These are phyloP conservation scores for Cytospora schulzeri DNA, from an alignment of 2,329 filamentous ascomycete species.

Conservation along the genomic window DNA sequence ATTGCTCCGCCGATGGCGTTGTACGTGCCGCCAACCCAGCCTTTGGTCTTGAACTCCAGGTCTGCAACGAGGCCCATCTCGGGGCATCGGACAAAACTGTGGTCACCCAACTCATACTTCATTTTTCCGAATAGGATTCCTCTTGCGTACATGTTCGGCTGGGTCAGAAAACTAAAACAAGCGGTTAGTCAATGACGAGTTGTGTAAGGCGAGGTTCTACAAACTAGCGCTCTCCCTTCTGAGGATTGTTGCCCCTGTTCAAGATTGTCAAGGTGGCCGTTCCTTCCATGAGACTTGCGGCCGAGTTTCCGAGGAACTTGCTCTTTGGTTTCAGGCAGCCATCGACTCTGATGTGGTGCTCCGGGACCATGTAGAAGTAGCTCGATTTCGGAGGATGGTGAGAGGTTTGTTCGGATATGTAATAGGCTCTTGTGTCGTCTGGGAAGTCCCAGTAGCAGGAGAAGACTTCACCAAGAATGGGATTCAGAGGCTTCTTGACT, in stretches of 20 bases:
- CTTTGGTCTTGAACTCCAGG: constrained; percentile 98
- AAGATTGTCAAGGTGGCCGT: constrained; percentile 82
- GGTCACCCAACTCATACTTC: constrained; percentile 98
- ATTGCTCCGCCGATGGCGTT: constrained; percentile 93
- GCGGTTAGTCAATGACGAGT: constrained; percentile 25
- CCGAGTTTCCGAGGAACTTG: constrained; percentile 95
- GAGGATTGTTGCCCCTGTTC: constrained; percentile 69
- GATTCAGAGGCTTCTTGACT: constrained; percentile 97
- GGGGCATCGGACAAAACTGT: constrained; percentile 89
- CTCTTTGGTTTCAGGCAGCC: constrained; percentile 93
- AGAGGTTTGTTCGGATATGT: constrained; percentile 96
- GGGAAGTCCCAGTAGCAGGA: constrained; percentile 94
- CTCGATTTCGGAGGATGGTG: constrained; percentile 98
- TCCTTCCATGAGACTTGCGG: constrained; percentile 97
- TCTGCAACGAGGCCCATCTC: constrained; percentile 86
- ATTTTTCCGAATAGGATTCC: constrained; percentile 98
- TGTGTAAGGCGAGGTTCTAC: constrained; percentile 41
- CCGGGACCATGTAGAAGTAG: constrained; percentile 97
- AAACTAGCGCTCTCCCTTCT: constrained; percentile 82
- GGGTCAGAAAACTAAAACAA: constrained; percentile 74
- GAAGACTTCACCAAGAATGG: constrained; percentile 91
- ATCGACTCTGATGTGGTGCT: constrained; percentile 92
- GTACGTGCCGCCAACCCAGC: constrained; percentile 94
- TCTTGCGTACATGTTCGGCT: constrained; percentile 98
- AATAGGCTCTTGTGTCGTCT: constrained; percentile 84